Evolutionary conservation across 371 early-diverging fungal genomes (phyloP), one percentile per base, ranked within the genome.

Genomic region (Catenaria anguillulae): DNA sequence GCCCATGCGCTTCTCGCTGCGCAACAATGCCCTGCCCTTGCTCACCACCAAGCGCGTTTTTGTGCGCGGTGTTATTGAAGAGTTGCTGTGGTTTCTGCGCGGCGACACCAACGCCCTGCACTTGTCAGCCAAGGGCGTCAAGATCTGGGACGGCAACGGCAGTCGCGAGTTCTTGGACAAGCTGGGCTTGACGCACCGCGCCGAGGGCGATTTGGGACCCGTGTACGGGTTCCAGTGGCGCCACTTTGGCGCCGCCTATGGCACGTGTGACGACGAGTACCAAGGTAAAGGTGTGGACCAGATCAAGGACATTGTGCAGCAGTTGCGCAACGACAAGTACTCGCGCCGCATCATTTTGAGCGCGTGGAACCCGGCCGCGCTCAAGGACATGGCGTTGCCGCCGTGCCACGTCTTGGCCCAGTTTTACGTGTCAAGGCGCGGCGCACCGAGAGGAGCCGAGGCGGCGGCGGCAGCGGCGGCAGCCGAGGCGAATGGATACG

Each of bases 211-310:
- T 66, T 73, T 99, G 31, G 99, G 99, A 0, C 99, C 99, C 1
- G 91, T 99, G 35, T 99, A 99, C 67, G 99, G 99, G 12, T 99
- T 94, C 73, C 99, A 99, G 70, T 99, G 99, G 99, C 78, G 99
- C 46, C 97, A 99, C 70, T 99, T 97, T 80, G 99, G 99, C 0
- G 99, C 99, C 0, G 73, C 85, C 62, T 99, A 99, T 69, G 67
- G 73, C 33, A 88, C 86, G 56, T 88, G 87, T 42, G 85, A 92
- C 65, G 82, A 84, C 1, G 90, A 93, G 67, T 99, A 99, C 65
- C 78, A 86, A 0, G 92, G 92, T 4, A 74, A 90, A 70, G 99
- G 99, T 12, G 81, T 94, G 12, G 99, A 99, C 67, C 99, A 99
- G 69, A 75, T 99, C 5, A 75, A 75, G 23, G 79, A 88, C 56